A percentile compares a stretch with the other conserved stretches of the same genome.
phyloP scores from a whole-genome alignment of 352 stramenopile species.

The Lagenidium giganteum region DNA sequence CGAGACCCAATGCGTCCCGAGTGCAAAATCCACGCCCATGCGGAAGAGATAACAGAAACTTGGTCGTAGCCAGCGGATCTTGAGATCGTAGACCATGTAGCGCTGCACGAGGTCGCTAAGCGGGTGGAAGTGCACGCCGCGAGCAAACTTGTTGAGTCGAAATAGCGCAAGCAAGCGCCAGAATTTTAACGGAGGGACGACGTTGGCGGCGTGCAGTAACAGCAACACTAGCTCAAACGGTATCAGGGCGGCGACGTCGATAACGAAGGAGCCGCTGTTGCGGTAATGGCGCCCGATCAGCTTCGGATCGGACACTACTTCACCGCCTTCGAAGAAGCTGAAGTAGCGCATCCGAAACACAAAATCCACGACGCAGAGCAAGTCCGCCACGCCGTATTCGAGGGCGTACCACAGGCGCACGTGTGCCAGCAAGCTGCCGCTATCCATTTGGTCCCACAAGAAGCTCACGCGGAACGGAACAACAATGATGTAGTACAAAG shows the following conservation, averaged over 20 bases:
- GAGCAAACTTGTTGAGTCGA: conserved; percentile 39
- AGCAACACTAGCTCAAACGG: conserved; percentile 25
- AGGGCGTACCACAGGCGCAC: conserved; percentile 30
- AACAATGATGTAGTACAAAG: conserved; percentile 34
- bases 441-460: conserved; percentile 28
- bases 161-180: conserved; percentile 38
- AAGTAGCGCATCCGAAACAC: conserved; percentile 44
- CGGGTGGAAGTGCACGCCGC: conserved; percentile 29
- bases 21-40: conserved; percentile 1
- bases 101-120: conserved; percentile 32
- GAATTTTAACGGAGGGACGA: conserved; percentile 14
- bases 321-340: conserved; percentile 29
- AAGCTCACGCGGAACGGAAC: conserved; percentile 44
- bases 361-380: conserved; percentile 34
- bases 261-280: conserved; percentile 20
- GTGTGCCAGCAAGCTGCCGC: conserved; percentile 5
- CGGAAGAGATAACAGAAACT: conserved; percentile 22
- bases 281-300: conserved; percentile 25
- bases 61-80: conserved; percentile 2
- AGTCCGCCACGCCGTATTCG: conserved; percentile 37
- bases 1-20: conserved; percentile 4
- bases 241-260: conserved; percentile 21
- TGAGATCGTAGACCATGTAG: conserved; percentile 39
- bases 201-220: conserved; percentile 14
- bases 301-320: conserved; percentile 31